These are phyloP conservation scores for Cercospora beticola DNA, from an alignment of 2,329 filamentous ascomycete species.

Conservation along the genomic window DNA sequence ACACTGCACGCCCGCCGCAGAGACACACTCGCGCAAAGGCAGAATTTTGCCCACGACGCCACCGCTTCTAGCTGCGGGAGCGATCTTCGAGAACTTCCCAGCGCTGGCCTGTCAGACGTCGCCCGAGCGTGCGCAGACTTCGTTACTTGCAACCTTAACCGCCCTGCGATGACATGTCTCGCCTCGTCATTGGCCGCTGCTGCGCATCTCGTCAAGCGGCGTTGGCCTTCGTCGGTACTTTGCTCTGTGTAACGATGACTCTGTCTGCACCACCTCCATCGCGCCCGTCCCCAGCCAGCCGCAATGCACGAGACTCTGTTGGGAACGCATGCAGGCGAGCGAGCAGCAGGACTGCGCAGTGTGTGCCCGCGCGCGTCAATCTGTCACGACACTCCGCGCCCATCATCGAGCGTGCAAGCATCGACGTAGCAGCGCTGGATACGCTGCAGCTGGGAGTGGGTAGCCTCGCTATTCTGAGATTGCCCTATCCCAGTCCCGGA, in stretches of 20 bases:
- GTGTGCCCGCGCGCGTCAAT: not conserved
- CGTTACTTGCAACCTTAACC: constrained; percentile 3
- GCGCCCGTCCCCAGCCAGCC: not conserved
- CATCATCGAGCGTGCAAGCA: not conserved
- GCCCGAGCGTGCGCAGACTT: constrained; percentile 6
- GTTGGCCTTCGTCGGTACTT: constrained; percentile 12
- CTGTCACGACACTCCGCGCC: not conserved
- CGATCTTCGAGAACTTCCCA: constrained; percentile 10
- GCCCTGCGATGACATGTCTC: constrained; percentile 6
- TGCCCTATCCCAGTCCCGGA: not conserved
- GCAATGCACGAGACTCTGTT: constrained; percentile 14
- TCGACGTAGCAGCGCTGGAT: not conserved
- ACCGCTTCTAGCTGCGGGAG: constrained; percentile 5
- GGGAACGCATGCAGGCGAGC: constrained; percentile 8
- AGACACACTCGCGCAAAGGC: not conserved
- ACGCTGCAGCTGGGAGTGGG: not conserved
- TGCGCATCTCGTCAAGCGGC: not conserved
- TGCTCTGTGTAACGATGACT: constrained; percentile 10
- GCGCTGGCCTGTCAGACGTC: constrained; percentile 2
- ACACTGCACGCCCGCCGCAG: not conserved
- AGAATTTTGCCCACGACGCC: not conserved
- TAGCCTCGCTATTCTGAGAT: constrained; percentile 9
- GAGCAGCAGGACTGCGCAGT: not conserved
- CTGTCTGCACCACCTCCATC: not conserved
- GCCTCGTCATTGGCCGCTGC: not conserved